Evolutionary conservation across 2,329 filamentous ascomycete species (phyloP), one percentile per base, ranked within the genome.

Genomic region (Talaromyces sp.): DNA sequence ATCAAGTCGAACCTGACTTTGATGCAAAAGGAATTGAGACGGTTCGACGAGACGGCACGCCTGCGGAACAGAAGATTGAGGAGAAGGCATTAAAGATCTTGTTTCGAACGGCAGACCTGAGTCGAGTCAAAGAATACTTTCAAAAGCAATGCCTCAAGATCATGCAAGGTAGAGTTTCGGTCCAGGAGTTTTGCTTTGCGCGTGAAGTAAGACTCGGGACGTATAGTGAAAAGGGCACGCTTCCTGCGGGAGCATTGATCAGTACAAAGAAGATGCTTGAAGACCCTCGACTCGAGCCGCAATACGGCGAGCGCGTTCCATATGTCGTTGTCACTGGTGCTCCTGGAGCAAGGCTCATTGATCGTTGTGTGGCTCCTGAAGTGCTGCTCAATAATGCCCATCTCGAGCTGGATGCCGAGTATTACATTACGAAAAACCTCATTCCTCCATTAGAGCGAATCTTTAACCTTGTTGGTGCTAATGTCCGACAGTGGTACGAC

Each of bases 1-100:
- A 85, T 16, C 95, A 99, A 74, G 81, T 76, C 9, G 87, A 88
- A 69, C 94, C 95, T 0, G 91, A 96, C 1, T 98, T 98, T 69
- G 96, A 99, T 75, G 96, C 95, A 65, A 99, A 99, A 77, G 95
- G 96, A 35, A 99, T 98, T 68, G 96, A 99, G 81, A 99, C 96
- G 0, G 94, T 99, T 8, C 88, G 96, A 1, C 87, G 95, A 58
- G 95, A 99, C 75, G 95, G 95, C 45, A 98, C 93, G 0, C 93
- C 94, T 0, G 94, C 93, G 0, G 92, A 97, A 77, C 94, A 98
- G 75, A 97, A 95, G 81, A 96, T 99, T 56, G 92, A 97, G 77
- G 95, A 98, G 76, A 95, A 92, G 71, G 90, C 91, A 0, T 82
- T 99, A 41, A 93, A 91, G 73, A 85, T 96, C 2, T 84, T 99